Evolutionary conservation across 352 stramenopile genomes (phyloP).

Genomic region (Phytophthora capsici): DNA sequence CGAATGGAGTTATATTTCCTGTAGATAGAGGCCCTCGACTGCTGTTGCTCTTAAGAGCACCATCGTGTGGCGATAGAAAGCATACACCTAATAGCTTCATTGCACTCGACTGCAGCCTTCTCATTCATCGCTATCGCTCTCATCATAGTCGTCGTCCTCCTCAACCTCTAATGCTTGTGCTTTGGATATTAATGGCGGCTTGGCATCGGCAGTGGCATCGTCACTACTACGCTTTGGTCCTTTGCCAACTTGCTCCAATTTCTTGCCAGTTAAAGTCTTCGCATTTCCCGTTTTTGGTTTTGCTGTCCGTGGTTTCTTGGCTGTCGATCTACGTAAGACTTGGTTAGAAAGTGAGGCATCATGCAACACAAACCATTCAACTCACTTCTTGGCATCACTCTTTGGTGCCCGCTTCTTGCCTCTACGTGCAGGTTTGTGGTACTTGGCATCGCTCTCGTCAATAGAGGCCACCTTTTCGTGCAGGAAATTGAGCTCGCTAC

Average conservation of each 20-base stretch:
- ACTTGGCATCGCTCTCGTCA: conserved; percentile 67
- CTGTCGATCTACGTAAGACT: conserved; percentile 12
- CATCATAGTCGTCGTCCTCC: conserved; percentile 80
- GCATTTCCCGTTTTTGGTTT: conserved; percentile 10
- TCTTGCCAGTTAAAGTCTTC: conserved; percentile 5
- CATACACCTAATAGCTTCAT: conserved; percentile 17
- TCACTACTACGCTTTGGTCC: conserved; percentile 4
- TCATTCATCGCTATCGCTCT: conserved; percentile 67
- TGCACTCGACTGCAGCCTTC: not conserved
- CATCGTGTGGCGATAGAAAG: conserved; percentile 36
- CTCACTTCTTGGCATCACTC: conserved; percentile 33
- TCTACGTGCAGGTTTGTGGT: conserved; percentile 46
- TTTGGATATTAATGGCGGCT: conserved; percentile 6
- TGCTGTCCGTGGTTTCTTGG: conserved; percentile 32
- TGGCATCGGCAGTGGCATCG: not conserved
- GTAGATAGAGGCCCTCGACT: conserved; percentile 33
- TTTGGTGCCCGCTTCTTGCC: conserved; percentile 34
- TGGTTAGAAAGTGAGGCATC: not conserved
- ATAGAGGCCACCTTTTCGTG: conserved; percentile 60
- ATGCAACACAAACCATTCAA: not conserved
- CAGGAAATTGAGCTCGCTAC: conserved; percentile 54
- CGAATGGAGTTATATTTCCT: conserved; percentile 29
- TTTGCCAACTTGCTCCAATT: not conserved
- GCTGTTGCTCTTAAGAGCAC: conserved; percentile 18
- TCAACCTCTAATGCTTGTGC: conserved; percentile 43